phyloP scores from a whole-genome alignment of 305 asterid species.

The Fraxinus greggii region DNA sequence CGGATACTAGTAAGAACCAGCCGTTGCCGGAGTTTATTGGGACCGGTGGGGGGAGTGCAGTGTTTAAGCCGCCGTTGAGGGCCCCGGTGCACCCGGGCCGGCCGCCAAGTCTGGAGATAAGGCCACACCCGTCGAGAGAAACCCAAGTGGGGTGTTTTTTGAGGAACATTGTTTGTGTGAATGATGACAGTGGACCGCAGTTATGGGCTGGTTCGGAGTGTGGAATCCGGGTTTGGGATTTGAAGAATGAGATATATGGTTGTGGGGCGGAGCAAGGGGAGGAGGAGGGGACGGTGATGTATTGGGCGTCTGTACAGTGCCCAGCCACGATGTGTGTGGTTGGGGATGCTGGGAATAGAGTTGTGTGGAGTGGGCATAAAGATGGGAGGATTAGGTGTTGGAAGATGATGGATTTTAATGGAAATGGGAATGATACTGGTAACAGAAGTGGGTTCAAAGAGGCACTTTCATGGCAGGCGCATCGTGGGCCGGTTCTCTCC shows the following conservation, averaged over 20 bases:
- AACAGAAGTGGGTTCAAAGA: conserved; percentile 49
- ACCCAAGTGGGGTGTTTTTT: conserved; percentile 72
- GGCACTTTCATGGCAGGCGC: conserved; percentile 81
- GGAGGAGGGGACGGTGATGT: conserved; percentile 56
- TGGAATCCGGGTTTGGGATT: conserved; percentile 71
- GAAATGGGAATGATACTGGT: conserved; percentile 28
- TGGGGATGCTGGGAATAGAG: conserved; percentile 69
- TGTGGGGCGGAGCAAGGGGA: conserved; percentile 42
- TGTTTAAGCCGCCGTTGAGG: conserved; percentile 67
- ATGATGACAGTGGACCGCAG: conserved; percentile 58
- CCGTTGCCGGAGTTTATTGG: conserved; percentile 69
- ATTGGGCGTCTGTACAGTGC: conserved; percentile 56
- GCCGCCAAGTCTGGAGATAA: conserved; percentile 73
- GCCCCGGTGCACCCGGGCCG: conserved; percentile 65
- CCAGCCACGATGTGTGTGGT: conserved; percentile 62
- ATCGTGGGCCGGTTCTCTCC: conserved; percentile 77
- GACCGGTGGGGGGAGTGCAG: conserved; percentile 61
- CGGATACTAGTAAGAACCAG: conserved; percentile 30
- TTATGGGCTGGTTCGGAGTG: conserved; percentile 92
- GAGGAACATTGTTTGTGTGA: conserved; percentile 53
- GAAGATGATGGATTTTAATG: conserved; percentile 54
- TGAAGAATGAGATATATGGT: conserved; percentile 54
- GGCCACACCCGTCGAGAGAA: conserved; percentile 89
- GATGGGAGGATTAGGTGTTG: conserved; percentile 87
- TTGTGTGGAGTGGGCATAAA: conserved; percentile 91